Evolutionary conservation across 1,284 basidiomycete genomes (phyloP), one percentile per base, ranked within the genome.

Genomic region (Amylostereum areolatum): DNA sequence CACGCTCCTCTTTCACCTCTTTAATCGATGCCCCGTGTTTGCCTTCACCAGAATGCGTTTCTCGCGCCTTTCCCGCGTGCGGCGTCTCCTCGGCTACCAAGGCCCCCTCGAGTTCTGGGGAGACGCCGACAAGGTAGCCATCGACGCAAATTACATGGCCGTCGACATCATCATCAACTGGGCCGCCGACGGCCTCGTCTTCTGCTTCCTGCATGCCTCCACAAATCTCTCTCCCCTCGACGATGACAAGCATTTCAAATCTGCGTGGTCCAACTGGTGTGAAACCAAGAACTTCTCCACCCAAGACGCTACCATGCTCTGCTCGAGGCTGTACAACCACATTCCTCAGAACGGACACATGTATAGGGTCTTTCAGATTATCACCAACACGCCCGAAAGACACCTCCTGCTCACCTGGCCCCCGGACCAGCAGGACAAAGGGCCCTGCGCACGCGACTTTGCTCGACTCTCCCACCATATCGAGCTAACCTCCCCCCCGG

Each of bases 131-230:
- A 82, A 83, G 62, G 78, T 89, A 54, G 74, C 81, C 8, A 67
- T 87, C 40, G 89, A 96, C 70, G 72, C 74, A 40, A 75, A 92
- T 62, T 97, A 92, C 65, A 83, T 95, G 73, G 83, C 87, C 3
- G 81, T 94, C 55, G 92, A 97, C 67, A 80, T 99, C 58, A 92
- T 96, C 58, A 86, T 97, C 62, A 97, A 95, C 68, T 93, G 90
- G 85, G 92, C 92, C 46, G 92, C 90, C 27, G 86, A 95, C 49
- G 89, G 88, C 35, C 77, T 98, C 59, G 85, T 96, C 37, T 76
- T 99, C 11, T 95, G 92, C 62, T 99, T 99, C 74, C 89, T 97
- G 56, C 95, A 99, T 62, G 91, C 93, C 30, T 84, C 88, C 50
- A 80, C 80, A 48, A 85, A 89, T 70, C 76, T 87, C 46, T 72